Evolutionary conservation across 2,329 filamentous ascomycete genomes (phyloP).

Genomic region (Diaporthe ampelina): DNA sequence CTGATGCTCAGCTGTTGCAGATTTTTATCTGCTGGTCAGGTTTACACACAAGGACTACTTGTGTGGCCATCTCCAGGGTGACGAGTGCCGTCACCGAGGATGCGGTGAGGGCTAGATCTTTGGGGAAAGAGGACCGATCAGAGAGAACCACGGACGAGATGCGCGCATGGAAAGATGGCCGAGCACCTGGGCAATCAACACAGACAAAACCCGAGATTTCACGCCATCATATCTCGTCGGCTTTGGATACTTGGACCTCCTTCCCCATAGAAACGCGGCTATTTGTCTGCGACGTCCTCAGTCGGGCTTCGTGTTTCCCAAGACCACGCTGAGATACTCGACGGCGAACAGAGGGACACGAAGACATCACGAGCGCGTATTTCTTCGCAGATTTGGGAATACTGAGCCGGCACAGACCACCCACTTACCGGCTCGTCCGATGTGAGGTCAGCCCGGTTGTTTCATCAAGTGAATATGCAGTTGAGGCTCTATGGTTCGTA

Average conservation of each 20-base stretch:
- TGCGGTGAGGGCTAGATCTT: background rate
- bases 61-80: background rate
- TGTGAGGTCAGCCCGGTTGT: background rate
- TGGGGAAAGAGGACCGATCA: background rate
- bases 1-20: background rate
- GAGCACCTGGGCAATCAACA: background rate
- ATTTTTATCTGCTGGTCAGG: background rate
- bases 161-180: background rate
- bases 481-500: background rate
- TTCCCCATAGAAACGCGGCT: background rate
- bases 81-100: background rate
- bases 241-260: background rate
- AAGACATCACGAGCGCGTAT: background rate
- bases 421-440: background rate
- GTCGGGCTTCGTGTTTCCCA: background rate
- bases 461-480: background rate
- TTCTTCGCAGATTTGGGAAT: background rate
- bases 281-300: too few species aligned
- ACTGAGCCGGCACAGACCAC: background rate
- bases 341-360: background rate
- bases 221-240: background rate
- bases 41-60: slow-evolving; percentile 11
- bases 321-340: background rate
- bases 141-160: background rate
- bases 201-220: background rate